Evolutionary conservation across 495 filamentous ascomycete genomes (phyloP).

Genomic region (Hypoxylon cercidicola): DNA sequence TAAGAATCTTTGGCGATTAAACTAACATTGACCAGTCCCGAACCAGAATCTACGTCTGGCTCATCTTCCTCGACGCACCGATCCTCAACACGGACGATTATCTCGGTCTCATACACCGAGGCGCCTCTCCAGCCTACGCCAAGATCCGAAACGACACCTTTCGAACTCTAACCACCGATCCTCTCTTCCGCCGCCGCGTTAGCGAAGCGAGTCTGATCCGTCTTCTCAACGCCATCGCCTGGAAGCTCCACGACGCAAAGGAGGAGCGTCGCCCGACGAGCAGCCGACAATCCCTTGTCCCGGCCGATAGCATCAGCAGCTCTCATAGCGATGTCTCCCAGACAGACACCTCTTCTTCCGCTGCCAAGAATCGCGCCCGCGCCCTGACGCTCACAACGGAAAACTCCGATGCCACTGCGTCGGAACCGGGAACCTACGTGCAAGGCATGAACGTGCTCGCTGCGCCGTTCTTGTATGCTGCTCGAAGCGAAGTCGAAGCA

Average conservation of each 20-base stretch:
- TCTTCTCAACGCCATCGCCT: conserved; percentile 94
- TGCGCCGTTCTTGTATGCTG: conserved; percentile 95
- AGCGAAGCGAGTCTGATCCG: conserved; percentile 95
- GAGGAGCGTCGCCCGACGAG: conserved; percentile 55
- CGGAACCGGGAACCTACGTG: conserved; percentile 85
- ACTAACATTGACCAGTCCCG: conserved; percentile 71
- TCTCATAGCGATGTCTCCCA: conserved; percentile 49
- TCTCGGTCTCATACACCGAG: conserved; percentile 88
- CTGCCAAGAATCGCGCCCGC: conserved; percentile 60
- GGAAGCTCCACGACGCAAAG: conserved; percentile 85
- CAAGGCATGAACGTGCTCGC: conserved; percentile 99
- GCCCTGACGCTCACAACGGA: conserved; percentile 67
- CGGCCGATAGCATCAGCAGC: conserved; percentile 46
- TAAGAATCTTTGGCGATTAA: not conserved
- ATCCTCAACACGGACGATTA: conserved; percentile 87
- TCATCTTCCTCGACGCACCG: conserved; percentile 86
- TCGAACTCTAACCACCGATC: conserved; percentile 93
- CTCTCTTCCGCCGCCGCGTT: conserved; percentile 92
- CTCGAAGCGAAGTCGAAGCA: conserved; percentile 92
- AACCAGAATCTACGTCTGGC: conserved; percentile 93
- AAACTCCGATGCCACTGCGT: conserved; percentile 62
- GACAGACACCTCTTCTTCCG: conserved; percentile 54
- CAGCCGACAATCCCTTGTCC: conserved; percentile 49
- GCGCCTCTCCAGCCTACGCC: conserved; percentile 90
- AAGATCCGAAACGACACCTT: conserved; percentile 99